Base-by-base conservation (phyloP, 2,329 filamentous ascomycete species). In the Colletotrichum aenigma region DNA sequence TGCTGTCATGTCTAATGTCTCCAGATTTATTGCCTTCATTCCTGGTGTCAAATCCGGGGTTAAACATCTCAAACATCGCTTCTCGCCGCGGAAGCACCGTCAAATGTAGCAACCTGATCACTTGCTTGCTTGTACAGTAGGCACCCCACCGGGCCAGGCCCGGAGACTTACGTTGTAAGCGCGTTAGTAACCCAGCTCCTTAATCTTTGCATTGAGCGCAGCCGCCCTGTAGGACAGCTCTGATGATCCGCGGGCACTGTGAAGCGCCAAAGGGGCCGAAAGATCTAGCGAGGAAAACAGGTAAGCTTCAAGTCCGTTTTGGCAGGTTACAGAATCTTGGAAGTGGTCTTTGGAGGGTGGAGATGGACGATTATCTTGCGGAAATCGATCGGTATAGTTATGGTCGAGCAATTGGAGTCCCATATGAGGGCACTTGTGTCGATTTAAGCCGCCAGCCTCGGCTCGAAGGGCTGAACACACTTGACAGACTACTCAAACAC, bases 181-280 rank as follows among this genome's bases (percentile, higher is more conserved):
- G 38, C 3, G 18, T 3, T 16, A 43, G 18, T 10, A 3, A n/a
- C 10, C 18, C 18, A n/a, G 38, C 38, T 43, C 8, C 18, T 43
- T 8, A 2, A 2, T n/a, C 1, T 38, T 2, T n/a, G 4, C 38
- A 3, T 2, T n/a, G 16, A 2, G 0, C n/a, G 3, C 18, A 43
- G 8, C 18, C 8, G 18, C 9, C n/a, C 18, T 1, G 2, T 8
- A 18, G 15, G 30, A 36, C 34, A 38, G 15, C 38, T n/a, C 38
- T 43, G 18, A 5, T 43, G 38, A 43, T 43, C 38, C 8, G 38
- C 38, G 18, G 9, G 1, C 1, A 6, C 8, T 43, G 43, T 48
- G 38, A 4, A 1, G 18, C 6, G 18, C 38, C 3, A 7, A 21
- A 21, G 9, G 43, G 12, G 18, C 10, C 13, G 18, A n/a, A 48